Evolutionary conservation across 768 basidiomycete species (phyloP).

Genomic region (Russula dissimulans): DNA sequence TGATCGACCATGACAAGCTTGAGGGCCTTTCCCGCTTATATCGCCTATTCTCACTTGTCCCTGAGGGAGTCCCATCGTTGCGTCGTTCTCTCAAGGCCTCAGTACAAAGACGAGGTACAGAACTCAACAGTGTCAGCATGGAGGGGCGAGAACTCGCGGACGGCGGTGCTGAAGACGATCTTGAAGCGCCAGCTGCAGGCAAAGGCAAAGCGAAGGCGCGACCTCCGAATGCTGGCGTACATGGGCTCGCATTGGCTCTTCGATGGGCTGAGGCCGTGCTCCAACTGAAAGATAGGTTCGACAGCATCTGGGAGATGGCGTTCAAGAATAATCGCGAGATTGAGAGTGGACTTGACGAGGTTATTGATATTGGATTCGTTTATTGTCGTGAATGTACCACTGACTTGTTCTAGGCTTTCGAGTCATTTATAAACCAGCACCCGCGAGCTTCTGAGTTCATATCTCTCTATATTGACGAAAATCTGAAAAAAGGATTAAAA

Average conservation of each 20-base stretch:
- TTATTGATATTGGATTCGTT: conserved; percentile 23
- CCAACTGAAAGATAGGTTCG: conserved; percentile 87
- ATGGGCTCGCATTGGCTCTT: conserved; percentile 55
- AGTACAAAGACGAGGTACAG: conserved; percentile 61
- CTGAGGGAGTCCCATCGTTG: conserved; percentile 54
- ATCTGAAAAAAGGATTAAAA: conserved; percentile 89
- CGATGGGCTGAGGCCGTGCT: conserved; percentile 93
- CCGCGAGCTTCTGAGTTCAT: conserved; percentile 88
- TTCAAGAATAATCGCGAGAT: conserved; percentile 68
- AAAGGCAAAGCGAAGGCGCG: conserved; percentile 47
- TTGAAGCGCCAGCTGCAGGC: conserved; percentile 31
- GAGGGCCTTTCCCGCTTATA: conserved; percentile 75
- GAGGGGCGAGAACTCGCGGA: conserved; percentile 29
- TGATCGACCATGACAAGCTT: conserved; percentile 75
- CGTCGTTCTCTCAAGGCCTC: conserved; percentile 63
- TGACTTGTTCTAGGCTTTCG: conserved; percentile 61
- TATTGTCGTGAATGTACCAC: neutral
- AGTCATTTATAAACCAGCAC: conserved; percentile 83
- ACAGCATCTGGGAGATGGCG: conserved; percentile 58
- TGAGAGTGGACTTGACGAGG: conserved; percentile 80
- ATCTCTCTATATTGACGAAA: conserved; percentile 94
- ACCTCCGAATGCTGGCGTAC: conserved; percentile 31
- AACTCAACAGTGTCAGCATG: conserved; percentile 56
- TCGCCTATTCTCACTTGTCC: conserved; percentile 59
- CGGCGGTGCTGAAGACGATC: conserved; percentile 29